Base-by-base conservation (phyloP, 805 yeast species). In the Yarrowia divulgata region DNA sequence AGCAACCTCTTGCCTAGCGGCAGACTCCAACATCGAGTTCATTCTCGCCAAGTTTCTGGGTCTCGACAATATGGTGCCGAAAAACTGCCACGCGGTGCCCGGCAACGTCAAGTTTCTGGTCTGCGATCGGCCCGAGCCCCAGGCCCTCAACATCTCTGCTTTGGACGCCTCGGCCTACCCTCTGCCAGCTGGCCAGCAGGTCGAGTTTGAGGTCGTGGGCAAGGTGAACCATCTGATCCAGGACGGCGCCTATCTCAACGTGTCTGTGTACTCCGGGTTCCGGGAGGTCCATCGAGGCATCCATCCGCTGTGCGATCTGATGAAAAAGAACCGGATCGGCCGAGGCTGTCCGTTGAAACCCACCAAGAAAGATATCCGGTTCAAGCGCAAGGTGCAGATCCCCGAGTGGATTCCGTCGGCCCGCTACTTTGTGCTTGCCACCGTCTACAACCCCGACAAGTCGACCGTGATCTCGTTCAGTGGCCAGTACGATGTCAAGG, bases 131-230 rank as follows among this genome's bases (percentile, higher is more conserved):
- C 48, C 43, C 32, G 57, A 49, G n/a, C n/a, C 32, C 10, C 68
- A 48, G 32, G 68, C 68, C 32, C 16, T 63, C 19, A 23, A 35
- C 18, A 63, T 63, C 18, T 4, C 43, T 12, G 19, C 46, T 29
- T 12, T 63, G 18, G 68, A 63, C 7, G 57, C 68, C n/a, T 63
- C 68, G 13, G 23, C 12, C 1, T 48, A 48, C 9, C 68, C 68
- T 2, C 46, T 63, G 8, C 57, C 55, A 3, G 68, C 68, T 3
- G 68, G 68, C 6, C 18, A 63, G 48, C 40, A 48, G 10, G 57
- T 63, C 18, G 68, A 63, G 68, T 48, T 63, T 29, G 68, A 63
- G 48, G 55, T 63, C 3, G 57, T 49, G 57, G 68, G 68, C n/a
- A 48, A 48, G 9, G 57, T 63, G 12, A n/a, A 63, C 46, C 10